Conservation (phyloP, 495 filamentous ascomycete genomes). For the Cryomyces antarcticus region DNA sequence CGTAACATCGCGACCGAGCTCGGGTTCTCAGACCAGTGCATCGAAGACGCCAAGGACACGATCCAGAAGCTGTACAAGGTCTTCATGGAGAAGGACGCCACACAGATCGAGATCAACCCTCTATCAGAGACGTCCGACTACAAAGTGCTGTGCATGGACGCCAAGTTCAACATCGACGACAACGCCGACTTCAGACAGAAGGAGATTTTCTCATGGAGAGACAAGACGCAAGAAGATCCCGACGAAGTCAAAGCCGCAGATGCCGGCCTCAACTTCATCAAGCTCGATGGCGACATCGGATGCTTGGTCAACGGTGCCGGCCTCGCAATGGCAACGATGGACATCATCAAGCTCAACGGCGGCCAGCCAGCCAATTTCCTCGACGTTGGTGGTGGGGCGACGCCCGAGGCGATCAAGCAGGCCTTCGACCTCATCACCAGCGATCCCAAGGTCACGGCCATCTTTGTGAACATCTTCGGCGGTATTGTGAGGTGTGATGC, state of each 20-base stretch:
- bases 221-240: conserved; percentile 84
- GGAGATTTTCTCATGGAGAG: conserved; percentile 85
- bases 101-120: conserved; percentile 98
- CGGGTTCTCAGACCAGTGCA: conserved; percentile 91
- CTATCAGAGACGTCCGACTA: conserved; percentile 93
- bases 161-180: conserved; percentile 94
- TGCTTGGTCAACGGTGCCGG: conserved; percentile 97
- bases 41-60: conserved; percentile 79
- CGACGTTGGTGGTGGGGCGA: conserved; percentile 94
- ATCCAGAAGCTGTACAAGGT: conserved; percentile 98
- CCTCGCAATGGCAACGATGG: conserved; percentile 99
- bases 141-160: conserved; percentile 95
- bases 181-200: conserved; percentile 97
- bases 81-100: conserved; percentile 95
- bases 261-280: conserved; percentile 96
- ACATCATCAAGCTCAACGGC: conserved; percentile 99
- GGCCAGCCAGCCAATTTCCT: conserved; percentile 94
- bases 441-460: conserved; percentile 93
- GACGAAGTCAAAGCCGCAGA: conserved; percentile 94
- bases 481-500: conserved; percentile 97
- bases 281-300: conserved; percentile 96
- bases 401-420: conserved; percentile 85
- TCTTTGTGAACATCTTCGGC: conserved; percentile 99
- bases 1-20: conserved; percentile 75
- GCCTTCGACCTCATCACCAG: conserved; percentile 96